Percentiles rank a stretch among this genome's conserved stretches.
These are phyloP conservation scores for Trypanosomatidae sp. DNA, from an alignment of 208 protist genomes.

Conservation along the genomic window DNA sequence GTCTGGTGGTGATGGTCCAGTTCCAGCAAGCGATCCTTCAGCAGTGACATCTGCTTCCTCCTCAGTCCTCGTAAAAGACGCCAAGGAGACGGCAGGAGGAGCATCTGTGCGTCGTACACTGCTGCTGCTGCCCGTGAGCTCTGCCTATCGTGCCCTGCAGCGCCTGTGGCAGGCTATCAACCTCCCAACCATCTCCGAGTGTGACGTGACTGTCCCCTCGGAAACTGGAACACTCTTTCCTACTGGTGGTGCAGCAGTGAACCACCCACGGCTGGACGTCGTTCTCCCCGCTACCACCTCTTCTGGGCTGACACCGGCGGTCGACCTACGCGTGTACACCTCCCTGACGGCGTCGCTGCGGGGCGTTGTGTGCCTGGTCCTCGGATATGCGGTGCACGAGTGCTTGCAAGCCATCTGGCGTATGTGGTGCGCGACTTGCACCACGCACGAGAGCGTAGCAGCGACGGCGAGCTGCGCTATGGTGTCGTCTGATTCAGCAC, in stretches of 20 bases:
- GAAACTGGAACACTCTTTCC: background rate
- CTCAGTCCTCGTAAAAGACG: background rate
- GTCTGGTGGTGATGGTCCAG: background rate
- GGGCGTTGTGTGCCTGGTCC: slow-evolving; percentile 9
- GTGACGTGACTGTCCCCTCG: background rate
- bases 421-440: background rate
- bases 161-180: slow-evolving; percentile 17
- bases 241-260: background rate
- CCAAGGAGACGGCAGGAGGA: background rate
- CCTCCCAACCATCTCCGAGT: background rate
- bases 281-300: slow-evolving; percentile 3
- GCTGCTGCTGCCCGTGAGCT: slow-evolving; percentile 9
- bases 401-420: slow-evolving; percentile 1
- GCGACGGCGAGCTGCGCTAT: background rate
- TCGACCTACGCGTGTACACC: slow-evolving; percentile 13
- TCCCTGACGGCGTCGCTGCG: slow-evolving; percentile 16
- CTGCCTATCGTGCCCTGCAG: slow-evolving; percentile 20
- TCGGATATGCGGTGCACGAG: slow-evolving; percentile 23
- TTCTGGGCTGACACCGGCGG: background rate
- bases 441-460: background rate
- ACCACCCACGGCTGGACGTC: slow-evolving; percentile 15
- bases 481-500: background rate
- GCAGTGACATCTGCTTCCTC: background rate
- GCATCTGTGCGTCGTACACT: slow-evolving; percentile 9
- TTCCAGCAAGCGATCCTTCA: background rate